Conservation (phyloP, 2,329 filamentous ascomycete species). For the Drechslera avenae region DNA sequence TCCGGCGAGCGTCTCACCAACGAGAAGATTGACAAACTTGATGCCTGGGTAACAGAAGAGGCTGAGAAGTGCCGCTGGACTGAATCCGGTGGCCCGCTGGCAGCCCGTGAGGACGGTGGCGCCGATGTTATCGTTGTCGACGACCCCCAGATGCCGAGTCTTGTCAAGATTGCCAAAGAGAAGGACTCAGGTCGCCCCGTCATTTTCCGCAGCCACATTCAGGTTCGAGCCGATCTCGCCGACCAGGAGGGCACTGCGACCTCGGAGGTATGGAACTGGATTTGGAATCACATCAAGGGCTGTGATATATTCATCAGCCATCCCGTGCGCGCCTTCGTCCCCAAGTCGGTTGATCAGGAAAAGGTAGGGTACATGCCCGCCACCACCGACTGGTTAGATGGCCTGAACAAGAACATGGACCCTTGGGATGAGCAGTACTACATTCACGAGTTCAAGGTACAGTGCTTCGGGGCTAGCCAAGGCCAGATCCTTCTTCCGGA, state of each 20-base stretch:
- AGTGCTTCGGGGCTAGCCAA: conserved; percentile 65
- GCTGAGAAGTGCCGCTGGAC: conserved; percentile 74
- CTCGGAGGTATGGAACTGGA: conserved; percentile 73
- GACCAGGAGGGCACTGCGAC: conserved; percentile 68
- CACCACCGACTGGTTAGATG: conserved; percentile 83
- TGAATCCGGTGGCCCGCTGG: conserved; percentile 68
- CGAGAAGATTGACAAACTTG: conserved; percentile 67
- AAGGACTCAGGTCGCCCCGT: conserved; percentile 74
- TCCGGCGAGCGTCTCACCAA: conserved; percentile 64
- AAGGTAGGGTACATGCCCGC: conserved; percentile 78
- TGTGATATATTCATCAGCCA: conserved; percentile 84
- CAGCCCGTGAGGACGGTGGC: conserved; percentile 68
- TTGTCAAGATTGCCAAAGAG: conserved; percentile 76
- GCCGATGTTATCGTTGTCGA: conserved; percentile 80
- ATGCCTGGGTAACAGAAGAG: conserved; percentile 75
- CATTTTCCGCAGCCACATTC: conserved; percentile 82
- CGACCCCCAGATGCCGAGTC: conserved; percentile 81
- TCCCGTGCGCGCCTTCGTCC: conserved; percentile 77
- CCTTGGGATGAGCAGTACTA: conserved; percentile 76
- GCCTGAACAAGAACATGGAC: conserved; percentile 75
- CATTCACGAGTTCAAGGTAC: conserved; percentile 71
- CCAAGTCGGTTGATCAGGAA: conserved; percentile 66
- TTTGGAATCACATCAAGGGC: conserved; percentile 72
- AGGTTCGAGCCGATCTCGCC: conserved; percentile 76
- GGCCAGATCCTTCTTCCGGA: conserved; percentile 63